Base-by-base conservation (phyloP, 2,329 filamentous ascomycete species). In the Aspergillus proliferans region DNA sequence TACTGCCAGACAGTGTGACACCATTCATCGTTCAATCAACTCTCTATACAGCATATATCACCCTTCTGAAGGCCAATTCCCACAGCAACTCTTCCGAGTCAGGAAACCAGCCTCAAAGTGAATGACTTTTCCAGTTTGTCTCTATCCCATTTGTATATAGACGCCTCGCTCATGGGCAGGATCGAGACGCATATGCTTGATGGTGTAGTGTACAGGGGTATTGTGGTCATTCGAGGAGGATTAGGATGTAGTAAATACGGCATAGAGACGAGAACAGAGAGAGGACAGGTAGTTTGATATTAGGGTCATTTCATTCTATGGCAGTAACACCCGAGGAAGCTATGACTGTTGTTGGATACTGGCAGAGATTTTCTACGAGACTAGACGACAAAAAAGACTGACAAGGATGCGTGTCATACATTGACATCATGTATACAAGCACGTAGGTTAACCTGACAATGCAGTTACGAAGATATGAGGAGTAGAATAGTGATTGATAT, bases 151-250 rank as follows among this genome's bases (percentile, higher is more conserved):
- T 28, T n/a, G 14, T 34, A 34, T 15, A 18, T 45, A 22, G 43
- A 22, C 43, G 43, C 15, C 43, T 45, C 18, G 24, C 15, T 45
- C 43, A 45, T 45, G 5, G n/a, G 14, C 24, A n/a, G 28, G 15
- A 19, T 40, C 30, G 43, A 30, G 43, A 21, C 43, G 28, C 43
- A 45, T 45, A 45, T 45, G 43, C 43, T 45, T 33, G 43, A 19
- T 33, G 43, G 43, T 45, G 9, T 21, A 26, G 21, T 44, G 8
- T n/a, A 26, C n/a, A 26, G 42, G 22, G 24, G n/a, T 12, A 18
- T 12, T 3, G n/a, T 1, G 41, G 19, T 24, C 6, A 8, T 22
- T 22, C 2, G 14, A n/a, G 19, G n/a, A 26, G 41, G 26, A 14
- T 28, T 33, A 33, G 15, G 24, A 10, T 28, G 26, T 9, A 24